Evolutionary conservation across 129 eudicot genomes (phyloP).

Genomic region (Lonicera japonica): DNA sequence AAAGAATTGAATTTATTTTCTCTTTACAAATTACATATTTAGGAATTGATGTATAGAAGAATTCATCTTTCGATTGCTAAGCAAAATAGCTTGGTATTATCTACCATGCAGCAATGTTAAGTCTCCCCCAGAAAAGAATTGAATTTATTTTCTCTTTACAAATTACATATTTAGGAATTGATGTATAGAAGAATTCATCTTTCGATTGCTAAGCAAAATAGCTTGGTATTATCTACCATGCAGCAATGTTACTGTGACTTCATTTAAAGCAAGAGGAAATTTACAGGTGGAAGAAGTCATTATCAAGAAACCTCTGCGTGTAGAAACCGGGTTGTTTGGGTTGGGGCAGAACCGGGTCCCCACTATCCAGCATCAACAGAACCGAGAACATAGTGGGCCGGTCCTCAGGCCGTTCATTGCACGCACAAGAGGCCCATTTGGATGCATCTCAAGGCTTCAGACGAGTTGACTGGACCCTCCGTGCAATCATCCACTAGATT

Average conservation of each 20-base stretch:
- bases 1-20: no score
- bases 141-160: no score
- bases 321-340: not conserved
- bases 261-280: not conserved
- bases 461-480: not conserved
- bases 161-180: no score
- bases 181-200: no score
- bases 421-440: slow-evolving; percentile 13
- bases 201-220: no score
- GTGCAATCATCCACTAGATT: slow-evolving; percentile 4
- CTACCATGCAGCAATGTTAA: no score
- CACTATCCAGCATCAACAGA: slow-evolving; percentile 1
- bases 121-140: no score
- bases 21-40: no score
- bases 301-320: not conserved
- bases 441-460: slow-evolving; percentile 9
- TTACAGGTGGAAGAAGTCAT: not conserved
- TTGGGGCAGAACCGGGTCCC: slow-evolving; percentile 1
- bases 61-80: no score
- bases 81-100: no score
- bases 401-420: slow-evolving; percentile 9
- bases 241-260: not conserved
- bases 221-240: not conserved
- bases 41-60: no score
- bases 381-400: slow-evolving; percentile 16